Conservation (phyloP, 164 flowering plant species). For the Pachysandra terminalis region DNA sequence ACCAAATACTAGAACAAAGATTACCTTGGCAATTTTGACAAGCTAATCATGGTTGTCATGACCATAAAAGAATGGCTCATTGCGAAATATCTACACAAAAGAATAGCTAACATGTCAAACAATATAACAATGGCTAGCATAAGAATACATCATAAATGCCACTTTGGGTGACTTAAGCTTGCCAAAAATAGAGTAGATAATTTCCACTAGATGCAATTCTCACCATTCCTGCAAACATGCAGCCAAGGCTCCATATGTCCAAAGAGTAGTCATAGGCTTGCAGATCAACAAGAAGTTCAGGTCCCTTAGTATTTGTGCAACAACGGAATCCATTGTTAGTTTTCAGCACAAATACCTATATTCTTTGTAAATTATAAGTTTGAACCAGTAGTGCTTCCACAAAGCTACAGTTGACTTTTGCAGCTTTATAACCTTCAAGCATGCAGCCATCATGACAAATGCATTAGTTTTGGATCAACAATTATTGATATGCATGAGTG, state of each 20-base stretch:
- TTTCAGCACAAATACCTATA: background rate
- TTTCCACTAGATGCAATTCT: constrained; percentile 3
- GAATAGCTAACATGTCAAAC: background rate
- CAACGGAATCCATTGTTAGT: background rate
- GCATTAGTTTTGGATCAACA: too few species aligned
- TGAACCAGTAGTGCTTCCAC: too few species aligned
- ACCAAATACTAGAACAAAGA: background rate
- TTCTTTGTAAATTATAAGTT: too few species aligned
- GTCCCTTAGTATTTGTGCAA: constrained; percentile 56
- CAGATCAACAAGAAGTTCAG: constrained; percentile 70
- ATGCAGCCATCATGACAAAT: too few species aligned
- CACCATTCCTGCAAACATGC: constrained; percentile 82
- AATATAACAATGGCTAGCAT: background rate
- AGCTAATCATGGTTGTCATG: constrained; percentile 47
- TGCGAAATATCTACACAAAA: constrained; percentile 36
- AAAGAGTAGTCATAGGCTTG: constrained; percentile 78
- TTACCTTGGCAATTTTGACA: constrained; percentile 43
- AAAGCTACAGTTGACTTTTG: background rate
- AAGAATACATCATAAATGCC: background rate
- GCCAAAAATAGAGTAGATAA: background rate
- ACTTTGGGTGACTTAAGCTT: background rate
- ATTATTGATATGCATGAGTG: too few species aligned
- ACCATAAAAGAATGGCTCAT: constrained; percentile 45
- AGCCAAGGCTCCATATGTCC: constrained; percentile 81
- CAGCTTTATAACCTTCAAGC: background rate